Evolutionary conservation across 805 yeast genomes (phyloP), one percentile per base, ranked within the genome.

Genomic region (Myxozyma kluyveri): DNA sequence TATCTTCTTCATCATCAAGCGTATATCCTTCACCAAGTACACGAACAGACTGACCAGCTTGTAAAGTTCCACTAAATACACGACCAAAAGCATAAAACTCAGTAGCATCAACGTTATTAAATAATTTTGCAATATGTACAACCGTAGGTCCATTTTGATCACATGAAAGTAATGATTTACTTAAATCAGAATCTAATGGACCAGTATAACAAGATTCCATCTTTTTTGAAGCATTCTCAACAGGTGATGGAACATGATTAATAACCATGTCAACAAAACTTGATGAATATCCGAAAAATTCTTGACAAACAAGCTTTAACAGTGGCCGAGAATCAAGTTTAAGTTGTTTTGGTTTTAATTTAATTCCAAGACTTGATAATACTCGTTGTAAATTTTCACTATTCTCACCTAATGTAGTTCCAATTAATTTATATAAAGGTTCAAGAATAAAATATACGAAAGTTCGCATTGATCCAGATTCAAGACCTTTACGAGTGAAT

Each of bases 401-500:
- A 17, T 77, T 77, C 32, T 76, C 72, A 0, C 88, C 74, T 9
- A 91, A 63, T 0, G 86, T 49, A 45, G 79, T 75, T 0, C 88
- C 74, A 33, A 83, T 69, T 6, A 90, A 65, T 65, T 91, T 90
- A 70, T 89, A 91, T 10, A 91, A 62, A 1, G 98, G 99, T 23
- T 80, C 81, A 6, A 89, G 69, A 5, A 93, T 75, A 60, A 88
- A 84, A 41, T 75, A 72, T 4, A 77, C 75, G 66, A 91, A 86
- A 1, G 88, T 65, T 37, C 70, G 54, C 52, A 54, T 64, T 12
- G 56, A 42, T 0, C 67, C 63, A 26, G 59, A 47, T 53, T 65
- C 42, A 40, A 49, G 48, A 68, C 70, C 43, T 57, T 61, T 32
- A 0, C 65, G 65, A 0, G 75, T 63, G 59, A 88, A 83, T 47